Base-by-base conservation (phyloP, 495 filamentous ascomycete genomes). In the Polyplosphaeria fusca region DNA sequence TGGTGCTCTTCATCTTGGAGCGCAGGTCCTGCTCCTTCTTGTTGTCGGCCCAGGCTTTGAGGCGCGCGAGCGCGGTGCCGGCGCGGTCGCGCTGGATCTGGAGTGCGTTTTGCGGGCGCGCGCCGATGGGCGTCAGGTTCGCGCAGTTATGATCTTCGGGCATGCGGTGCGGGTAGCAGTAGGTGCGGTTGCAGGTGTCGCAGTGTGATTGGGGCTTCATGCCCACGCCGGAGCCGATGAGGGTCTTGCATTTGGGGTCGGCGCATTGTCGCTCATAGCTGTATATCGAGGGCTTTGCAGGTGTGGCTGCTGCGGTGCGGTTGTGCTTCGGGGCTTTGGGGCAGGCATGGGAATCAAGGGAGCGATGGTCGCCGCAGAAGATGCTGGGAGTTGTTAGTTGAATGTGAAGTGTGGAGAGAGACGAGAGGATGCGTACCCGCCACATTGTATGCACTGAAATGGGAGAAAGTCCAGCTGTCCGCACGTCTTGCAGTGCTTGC, bases 401-500 rank as follows among this genome's bases (percentile, higher is more conserved):
- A n/a, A 45, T 16, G 50, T 9, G 30, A n/a, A 28, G 25, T 41
- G 18, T 41, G 12, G 28, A 12, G 13, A 52, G 25, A 16, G 20
- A 13, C 11, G 39, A 28, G 49, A 44, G 0, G 20, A 52, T 19
- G 58, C 63, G 19, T 52, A 71, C 68, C 72, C 79, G 64, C 73
- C 76, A 66, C 93, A 98, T 68, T 85, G 91, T 72, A 93, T 87
- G 78, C 93, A 98, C 62, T 82, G 79, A 75, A 96, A 98, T 35
- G 93, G 93, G 11, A 98, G 85, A 75, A 97, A 97, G 74, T 97
- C 94, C 42, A 97, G 87, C 67, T 88, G 85, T 69, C 91, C 84
- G 80, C 93, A 98, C 79, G 88, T 91, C 72, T 96, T 83, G 79
- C 93, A 98, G 76, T 95, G 90, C 50, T 83, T 82, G 65, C 93